Evolutionary conservation across 495 filamentous ascomycete species (phyloP), one percentile per base, ranked within the genome.

Genomic region (Aspergillus leporis): DNA sequence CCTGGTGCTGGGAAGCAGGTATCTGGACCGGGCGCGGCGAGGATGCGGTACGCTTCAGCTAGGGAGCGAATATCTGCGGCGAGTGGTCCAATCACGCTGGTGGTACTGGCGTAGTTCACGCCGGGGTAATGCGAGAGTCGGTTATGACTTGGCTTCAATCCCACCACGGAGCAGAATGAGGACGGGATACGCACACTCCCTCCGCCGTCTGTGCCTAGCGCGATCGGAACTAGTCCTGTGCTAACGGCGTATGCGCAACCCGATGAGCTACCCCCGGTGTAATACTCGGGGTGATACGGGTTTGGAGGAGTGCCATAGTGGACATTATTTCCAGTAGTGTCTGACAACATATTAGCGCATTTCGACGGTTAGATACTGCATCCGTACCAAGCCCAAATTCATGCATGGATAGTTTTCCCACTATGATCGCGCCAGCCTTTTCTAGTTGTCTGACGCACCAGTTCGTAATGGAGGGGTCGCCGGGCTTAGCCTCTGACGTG

Each of bases 381-480:
- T 53, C 21, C 76, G 58, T 65, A 84, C 83, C 84, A 19, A 88
- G 74, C 4, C 92, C 92, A 8, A 93, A 69, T 72, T 97, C 92
- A 70, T 96, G 92, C 93, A 96, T 95, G 47, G 85, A 91, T 25
- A 85, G 80, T 73, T 93, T 96, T 7, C 93, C 92, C 47, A 96
- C 68, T 19, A 96, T 76, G 47, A 96, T 81, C 9, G 86, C 92
- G 2, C 93, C 93, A 0, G 84, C 85, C 41, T 92, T 86, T 61
- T 87, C 77, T 71, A 88, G 81, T 74, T 89, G 83, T 66, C 75
- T 75, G 16, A 92, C 82, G 60, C 88, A 90, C 90, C 90, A 95
- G 51, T 77, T 77, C 19, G 80, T 70, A 50, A 83, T 84, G 61
- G 85, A 81, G 18, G 80, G 77, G 45, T 75, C 72, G 21, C 81